These are phyloP conservation scores for Xylariaceae sp. DNA, from an alignment of 2,329 filamentous ascomycete species.

Conservation along the genomic window DNA sequence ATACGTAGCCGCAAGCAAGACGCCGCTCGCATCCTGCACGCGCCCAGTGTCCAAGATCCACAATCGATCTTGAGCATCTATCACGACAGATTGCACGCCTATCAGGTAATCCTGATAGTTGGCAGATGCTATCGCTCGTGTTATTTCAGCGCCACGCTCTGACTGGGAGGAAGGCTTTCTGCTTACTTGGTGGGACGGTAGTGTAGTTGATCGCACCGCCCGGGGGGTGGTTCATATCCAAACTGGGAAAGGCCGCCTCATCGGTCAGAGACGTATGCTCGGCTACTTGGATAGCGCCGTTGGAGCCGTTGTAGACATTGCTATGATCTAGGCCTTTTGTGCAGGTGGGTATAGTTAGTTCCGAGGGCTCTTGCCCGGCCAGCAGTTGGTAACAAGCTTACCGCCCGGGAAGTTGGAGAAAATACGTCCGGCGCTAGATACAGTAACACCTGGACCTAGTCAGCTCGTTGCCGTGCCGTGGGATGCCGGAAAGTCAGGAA, in stretches of 20 bases:
- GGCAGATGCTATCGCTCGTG: slow-evolving; percentile 28
- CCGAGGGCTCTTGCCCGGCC: background rate
- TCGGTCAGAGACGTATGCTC: slow-evolving; percentile 21
- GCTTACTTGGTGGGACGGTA: slow-evolving; percentile 35
- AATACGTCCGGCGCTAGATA: slow-evolving; percentile 43
- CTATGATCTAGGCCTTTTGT: slow-evolving; percentile 43
- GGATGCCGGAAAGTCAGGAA: no score
- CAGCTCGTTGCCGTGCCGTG: no score
- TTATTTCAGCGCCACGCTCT: slow-evolving; percentile 3
- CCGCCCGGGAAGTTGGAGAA: slow-evolving; percentile 46
- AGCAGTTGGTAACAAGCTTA: background rate
- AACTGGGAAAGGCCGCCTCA: slow-evolving; percentile 23
- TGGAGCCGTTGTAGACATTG: slow-evolving; percentile 36
- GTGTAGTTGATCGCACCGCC: slow-evolving; percentile 45
- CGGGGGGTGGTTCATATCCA: slow-evolving; percentile 40
- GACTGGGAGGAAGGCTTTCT: no score
- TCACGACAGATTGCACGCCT: slow-evolving; percentile 46
- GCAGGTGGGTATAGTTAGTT: no score
- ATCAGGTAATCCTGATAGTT: slow-evolving; percentile 46
- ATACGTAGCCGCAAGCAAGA: slow-evolving; percentile 37
- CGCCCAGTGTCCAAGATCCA: slow-evolving; percentile 51
- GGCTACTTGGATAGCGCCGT: slow-evolving; percentile 39
- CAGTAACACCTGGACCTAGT: slow-evolving; percentile 37
- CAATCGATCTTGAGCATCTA: slow-evolving; percentile 43
- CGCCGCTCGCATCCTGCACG: slow-evolving; percentile 31